Base-by-base conservation (phyloP, 768 basidiomycete species). In the Cystofilobasidium ferigula region DNA sequence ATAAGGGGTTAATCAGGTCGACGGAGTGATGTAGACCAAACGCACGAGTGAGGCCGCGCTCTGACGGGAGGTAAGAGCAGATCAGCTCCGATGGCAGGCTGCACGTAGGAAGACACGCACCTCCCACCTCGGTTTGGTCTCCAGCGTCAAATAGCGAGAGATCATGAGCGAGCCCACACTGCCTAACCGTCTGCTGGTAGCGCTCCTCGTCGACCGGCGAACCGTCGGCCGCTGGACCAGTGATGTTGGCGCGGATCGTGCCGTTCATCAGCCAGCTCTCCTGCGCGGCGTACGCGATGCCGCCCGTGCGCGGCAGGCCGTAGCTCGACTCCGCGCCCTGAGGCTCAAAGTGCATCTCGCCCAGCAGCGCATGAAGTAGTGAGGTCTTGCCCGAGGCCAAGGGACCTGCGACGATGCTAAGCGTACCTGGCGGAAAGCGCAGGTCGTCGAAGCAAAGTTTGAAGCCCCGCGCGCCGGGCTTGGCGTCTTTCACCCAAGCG, bases 201-300 rank as follows among this genome's bases (percentile, higher is more conserved):
- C 67, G n/a, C 40, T 58, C 67, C 30, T 62, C 67, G 57, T 68
- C 67, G 57, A 57, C 63, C 2, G 54, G 43, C 34, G 61, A 28
- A 3, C 67, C 67, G n/a, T n/a, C n/a, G n/a, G n/a, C n/a, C n/a
- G n/a, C n/a, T n/a, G n/a, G 42, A 68, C 63, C 3, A 62, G 62
- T n/a, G 45, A 68, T 68, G 67, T 68, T 68, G 16, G 63, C 67
- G 26, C 60, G 51, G 1, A 68, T 36, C 5, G 86, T 88, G 63
- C 85, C 86, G 69, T 88, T 89, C 74, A 61, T 60, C 5, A 67
- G 65, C 88, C 88, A 93, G 5, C 86, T 83, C 72, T 89, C 87
- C 73, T 93, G 89, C 5, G 86, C 85, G 7, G 86, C 86, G 72
- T 87, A 89, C 2, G 87, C 84, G 43, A 92, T 80, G 5, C 88